These are phyloP conservation scores for Candida argentea DNA, from an alignment of 805 yeast species.

Conservation along the genomic window DNA sequence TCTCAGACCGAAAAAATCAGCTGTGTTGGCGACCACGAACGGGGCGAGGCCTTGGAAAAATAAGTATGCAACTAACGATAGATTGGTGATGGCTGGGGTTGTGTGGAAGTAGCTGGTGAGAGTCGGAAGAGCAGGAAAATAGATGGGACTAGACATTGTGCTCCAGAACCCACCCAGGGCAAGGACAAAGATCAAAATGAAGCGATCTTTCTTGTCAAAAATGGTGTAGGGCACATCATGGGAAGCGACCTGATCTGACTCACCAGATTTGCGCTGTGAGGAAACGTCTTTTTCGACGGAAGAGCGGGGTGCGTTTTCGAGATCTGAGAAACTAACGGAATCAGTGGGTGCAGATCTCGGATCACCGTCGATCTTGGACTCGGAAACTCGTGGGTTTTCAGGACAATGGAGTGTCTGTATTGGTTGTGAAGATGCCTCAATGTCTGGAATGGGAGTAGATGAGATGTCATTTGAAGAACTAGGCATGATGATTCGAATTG, in stretches of 20 bases:
- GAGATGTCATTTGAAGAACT: no score
- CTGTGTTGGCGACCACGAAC: slow-evolving; percentile 52
- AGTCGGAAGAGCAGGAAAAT: slow-evolving; percentile 65
- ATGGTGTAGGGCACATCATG: slow-evolving; percentile 25
- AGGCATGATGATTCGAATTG: no score
- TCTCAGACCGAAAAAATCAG: slow-evolving; percentile 65
- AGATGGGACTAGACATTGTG: slow-evolving; percentile 65
- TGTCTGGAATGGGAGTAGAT: no score
- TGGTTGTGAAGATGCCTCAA: no score
- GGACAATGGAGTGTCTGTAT: no score
- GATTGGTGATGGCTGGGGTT: slow-evolving; percentile 47
- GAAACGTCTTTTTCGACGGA: no score
- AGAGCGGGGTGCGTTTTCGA: no score
- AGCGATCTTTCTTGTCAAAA: slow-evolving; percentile 29
- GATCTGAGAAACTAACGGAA: neutral
- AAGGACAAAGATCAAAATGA: slow-evolving; percentile 27
- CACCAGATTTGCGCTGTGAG: no score
- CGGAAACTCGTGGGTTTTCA: no score
- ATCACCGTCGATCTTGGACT: no score
- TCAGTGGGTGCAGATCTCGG: neutral
- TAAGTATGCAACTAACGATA: slow-evolving; percentile 72
- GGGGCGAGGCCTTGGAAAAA: slow-evolving; percentile 74
- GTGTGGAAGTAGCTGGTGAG: slow-evolving; percentile 47
- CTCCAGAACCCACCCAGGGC: slow-evolving; percentile 54
- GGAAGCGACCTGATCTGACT: neutral